These are phyloP conservation scores for Ogataea ganodermae DNA, from an alignment of 805 yeast species.

Conservation along the genomic window DNA sequence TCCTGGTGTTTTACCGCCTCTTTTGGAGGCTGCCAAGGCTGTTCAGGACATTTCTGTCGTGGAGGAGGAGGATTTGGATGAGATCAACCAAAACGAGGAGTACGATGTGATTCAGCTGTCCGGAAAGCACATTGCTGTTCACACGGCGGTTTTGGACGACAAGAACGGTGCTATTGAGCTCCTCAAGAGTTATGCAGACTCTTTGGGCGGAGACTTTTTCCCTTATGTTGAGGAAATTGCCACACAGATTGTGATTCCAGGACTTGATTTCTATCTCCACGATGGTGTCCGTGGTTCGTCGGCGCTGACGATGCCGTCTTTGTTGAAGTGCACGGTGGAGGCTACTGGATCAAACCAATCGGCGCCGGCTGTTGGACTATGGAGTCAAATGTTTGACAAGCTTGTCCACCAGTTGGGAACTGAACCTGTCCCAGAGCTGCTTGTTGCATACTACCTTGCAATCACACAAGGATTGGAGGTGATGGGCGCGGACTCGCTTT, in stretches of 20 bases:
- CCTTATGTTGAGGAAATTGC: slow-evolving; percentile 81
- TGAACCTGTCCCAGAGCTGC: slow-evolving; percentile 83
- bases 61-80: slow-evolving; percentile 86
- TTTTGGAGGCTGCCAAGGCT: slow-evolving; percentile 81
- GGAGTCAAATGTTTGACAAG: slow-evolving; percentile 70
- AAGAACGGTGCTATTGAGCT: slow-evolving; percentile 91
- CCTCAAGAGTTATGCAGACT: slow-evolving; percentile 79
- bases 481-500: slow-evolving; percentile 65
- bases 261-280: slow-evolving; percentile 86
- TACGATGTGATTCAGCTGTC: slow-evolving; percentile 93
- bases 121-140: slow-evolving; percentile 93
- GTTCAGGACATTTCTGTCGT: slow-evolving; percentile 85
- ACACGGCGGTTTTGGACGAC: slow-evolving; percentile 91
- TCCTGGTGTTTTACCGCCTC: slow-evolving; percentile 86
- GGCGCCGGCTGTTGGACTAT: slow-evolving; percentile 61
- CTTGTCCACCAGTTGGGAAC: slow-evolving; percentile 65
- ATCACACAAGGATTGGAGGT: slow-evolving; percentile 64
- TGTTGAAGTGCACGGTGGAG: slow-evolving; percentile 62
- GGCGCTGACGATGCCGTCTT: slow-evolving; percentile 77
- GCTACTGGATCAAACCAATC: slow-evolving; percentile 55
- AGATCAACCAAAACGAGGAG: slow-evolving; percentile 79
- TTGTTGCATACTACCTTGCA: slow-evolving; percentile 75
- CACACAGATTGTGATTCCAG: slow-evolving; percentile 79
- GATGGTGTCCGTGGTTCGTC: slow-evolving; percentile 95
- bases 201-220: slow-evolving; percentile 77